Percentiles rank a stretch among this genome's conserved stretches.
phyloP scores from a whole-genome alignment of 495 filamentous ascomycete species.

The Penicillium cinerascens region DNA sequence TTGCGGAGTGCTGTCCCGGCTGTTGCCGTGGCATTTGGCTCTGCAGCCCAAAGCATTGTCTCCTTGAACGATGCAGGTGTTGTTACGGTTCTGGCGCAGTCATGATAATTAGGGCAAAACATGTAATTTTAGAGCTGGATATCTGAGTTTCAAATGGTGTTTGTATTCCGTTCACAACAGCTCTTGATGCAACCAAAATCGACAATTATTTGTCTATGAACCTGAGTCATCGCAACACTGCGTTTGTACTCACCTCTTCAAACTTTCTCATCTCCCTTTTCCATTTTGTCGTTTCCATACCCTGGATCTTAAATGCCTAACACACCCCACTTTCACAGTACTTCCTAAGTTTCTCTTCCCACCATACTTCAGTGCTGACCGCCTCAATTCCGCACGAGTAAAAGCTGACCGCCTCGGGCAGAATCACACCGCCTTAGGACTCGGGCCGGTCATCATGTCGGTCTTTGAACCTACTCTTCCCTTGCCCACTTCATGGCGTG shows the following conservation, averaged over 20 bases:
- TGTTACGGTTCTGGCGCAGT: constrained; percentile 58
- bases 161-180: constrained; percentile 19
- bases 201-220: not conserved
- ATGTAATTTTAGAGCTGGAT: constrained; percentile 31
- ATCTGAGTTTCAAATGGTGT: constrained; percentile 26
- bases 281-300: not conserved
- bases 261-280: not conserved
- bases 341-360: not conserved
- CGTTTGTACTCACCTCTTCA: not conserved
- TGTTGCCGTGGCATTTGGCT: constrained; percentile 72
- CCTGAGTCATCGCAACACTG: not conserved
- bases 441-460: constrained; percentile 16
- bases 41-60: constrained; percentile 68
- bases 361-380: not conserved
- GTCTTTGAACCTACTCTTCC: not conserved
- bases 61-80: constrained; percentile 70
- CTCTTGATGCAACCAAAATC: constrained; percentile 13
- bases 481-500: constrained; percentile 1
- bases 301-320: not conserved
- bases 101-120: constrained; percentile 39
- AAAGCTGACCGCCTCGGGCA: constrained; percentile 4
- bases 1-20: constrained; percentile 70
- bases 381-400: not conserved
- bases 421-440: constrained; percentile 14
- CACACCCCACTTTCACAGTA: not conserved